Percentiles rank a stretch among this genome's conserved stretches.
These are phyloP conservation scores for Psilocybe azurescens DNA, from an alignment of 768 basidiomycete species.

Conservation along the genomic window DNA sequence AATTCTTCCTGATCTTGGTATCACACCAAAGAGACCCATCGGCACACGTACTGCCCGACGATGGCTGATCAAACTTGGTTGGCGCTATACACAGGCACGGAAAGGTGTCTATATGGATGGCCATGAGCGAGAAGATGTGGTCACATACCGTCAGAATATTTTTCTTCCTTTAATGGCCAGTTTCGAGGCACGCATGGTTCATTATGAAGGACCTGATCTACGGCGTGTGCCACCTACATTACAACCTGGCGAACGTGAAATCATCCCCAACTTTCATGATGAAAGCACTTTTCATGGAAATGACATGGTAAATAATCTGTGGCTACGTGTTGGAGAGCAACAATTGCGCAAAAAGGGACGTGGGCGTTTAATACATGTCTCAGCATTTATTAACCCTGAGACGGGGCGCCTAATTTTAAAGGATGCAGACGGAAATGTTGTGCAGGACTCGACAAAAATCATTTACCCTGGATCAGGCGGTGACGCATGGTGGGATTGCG, in stretches of 20 bases:
- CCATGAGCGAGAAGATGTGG: constrained; percentile 26
- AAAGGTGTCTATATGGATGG: constrained; percentile 40
- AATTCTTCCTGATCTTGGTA: constrained; percentile 37
- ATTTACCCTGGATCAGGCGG: constrained; percentile 43
- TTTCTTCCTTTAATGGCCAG: constrained; percentile 25
- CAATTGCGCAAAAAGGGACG: constrained; percentile 36
- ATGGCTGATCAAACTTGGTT: constrained; percentile 44
- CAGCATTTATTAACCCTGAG: constrained; percentile 43
- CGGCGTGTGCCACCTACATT: constrained; percentile 10
- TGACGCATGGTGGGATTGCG: too few relatives aligned
- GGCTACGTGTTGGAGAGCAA: constrained; percentile 28
- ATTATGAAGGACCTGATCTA: constrained; percentile 18
- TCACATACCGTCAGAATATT: constrained; percentile 14
- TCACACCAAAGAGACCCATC: constrained; percentile 29
- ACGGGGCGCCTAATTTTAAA: constrained; percentile 34
- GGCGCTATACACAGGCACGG: constrained; percentile 27
- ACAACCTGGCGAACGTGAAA: constrained; percentile 27
- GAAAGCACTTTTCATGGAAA: constrained; percentile 36
- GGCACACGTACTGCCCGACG: too few relatives aligned
- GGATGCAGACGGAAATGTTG: constrained; percentile 29
- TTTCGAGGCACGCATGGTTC: constrained; percentile 21
- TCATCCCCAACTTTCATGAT: constrained; percentile 37
- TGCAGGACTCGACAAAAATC: constrained; percentile 36
- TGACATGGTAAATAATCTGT: constrained; percentile 19
- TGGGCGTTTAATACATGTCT: constrained; percentile 43